These are phyloP conservation scores for Rhynchospora pubera DNA, from an alignment of 176 grass and related monocot species.

Conservation along the genomic window DNA sequence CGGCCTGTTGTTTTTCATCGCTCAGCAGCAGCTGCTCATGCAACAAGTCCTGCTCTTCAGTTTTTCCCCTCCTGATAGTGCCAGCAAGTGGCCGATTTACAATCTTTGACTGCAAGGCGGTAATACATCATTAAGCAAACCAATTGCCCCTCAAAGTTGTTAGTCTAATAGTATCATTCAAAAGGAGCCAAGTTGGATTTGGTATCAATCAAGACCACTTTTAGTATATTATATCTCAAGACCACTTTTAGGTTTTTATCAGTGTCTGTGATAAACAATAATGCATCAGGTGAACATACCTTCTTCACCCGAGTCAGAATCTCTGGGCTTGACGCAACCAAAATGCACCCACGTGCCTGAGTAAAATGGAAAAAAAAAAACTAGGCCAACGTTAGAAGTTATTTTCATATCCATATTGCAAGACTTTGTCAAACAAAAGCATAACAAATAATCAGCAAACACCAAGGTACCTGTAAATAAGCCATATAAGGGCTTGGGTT, in stretches of 20 bases:
- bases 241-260: too few relatives aligned
- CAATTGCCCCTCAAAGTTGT: not conserved
- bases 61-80: conserved; percentile 60
- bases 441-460: not conserved
- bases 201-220: not conserved
- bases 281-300: conserved; percentile 25
- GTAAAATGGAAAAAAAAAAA: not conserved
- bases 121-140: too few relatives aligned
- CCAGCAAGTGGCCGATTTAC: conserved; percentile 86
- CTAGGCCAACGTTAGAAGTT: too few relatives aligned
- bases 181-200: conserved; percentile 2
- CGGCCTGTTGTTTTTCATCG: conserved; percentile 85
- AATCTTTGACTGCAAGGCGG: conserved; percentile 43
- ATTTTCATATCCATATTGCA: not conserved
- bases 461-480: conserved; percentile 64
- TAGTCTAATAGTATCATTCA: not conserved
- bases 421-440: not conserved
- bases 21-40: conserved; percentile 48
- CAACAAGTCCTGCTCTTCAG: conserved; percentile 62
- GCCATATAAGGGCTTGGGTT: conserved; percentile 93
- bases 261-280: too few relatives aligned
- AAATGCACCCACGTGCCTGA: conserved; percentile 81
- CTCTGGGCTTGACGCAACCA: conserved; percentile 81
- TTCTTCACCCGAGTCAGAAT: conserved; percentile 76
- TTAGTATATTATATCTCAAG: too few relatives aligned